A percentile compares a stretch with the other conserved stretches of the same genome.
Evolutionary conservation across 495 filamentous ascomycete genomes (phyloP).

Genomic region (Tetracladium marchalianum): DNA sequence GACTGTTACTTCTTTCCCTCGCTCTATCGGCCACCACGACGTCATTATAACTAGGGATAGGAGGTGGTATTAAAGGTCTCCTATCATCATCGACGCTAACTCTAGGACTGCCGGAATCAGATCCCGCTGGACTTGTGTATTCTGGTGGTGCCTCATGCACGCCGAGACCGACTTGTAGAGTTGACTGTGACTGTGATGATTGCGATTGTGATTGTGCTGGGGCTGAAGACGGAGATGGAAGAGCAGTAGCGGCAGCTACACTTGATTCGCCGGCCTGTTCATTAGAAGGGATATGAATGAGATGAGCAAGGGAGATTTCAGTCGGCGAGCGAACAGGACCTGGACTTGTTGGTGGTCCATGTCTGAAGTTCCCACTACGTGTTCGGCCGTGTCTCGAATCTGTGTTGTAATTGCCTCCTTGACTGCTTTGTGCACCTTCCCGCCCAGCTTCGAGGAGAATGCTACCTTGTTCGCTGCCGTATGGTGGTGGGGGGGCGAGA

Average conservation of each 20-base stretch:
- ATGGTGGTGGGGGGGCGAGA: constrained; percentile 89
- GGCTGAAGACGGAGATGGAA: not conserved
- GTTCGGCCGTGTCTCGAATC: constrained; percentile 40
- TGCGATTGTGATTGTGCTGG: no score
- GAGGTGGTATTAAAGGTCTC: constrained; percentile 34
- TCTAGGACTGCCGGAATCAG: constrained; percentile 38
- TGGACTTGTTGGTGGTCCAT: constrained; percentile 69
- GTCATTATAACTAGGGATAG: constrained; percentile 59
- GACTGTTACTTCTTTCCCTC: constrained; percentile 12
- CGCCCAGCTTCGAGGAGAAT: constrained; percentile 85
- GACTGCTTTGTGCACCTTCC: constrained; percentile 46
- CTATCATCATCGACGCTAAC: constrained; percentile 30
- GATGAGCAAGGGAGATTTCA: constrained; percentile 81
- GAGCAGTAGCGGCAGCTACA: constrained; percentile 22
- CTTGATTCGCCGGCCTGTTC: constrained; percentile 72
- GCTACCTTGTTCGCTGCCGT: constrained; percentile 91
- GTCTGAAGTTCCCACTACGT: constrained; percentile 49
- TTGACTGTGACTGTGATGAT: constrained; percentile 5
- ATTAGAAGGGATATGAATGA: constrained; percentile 59
- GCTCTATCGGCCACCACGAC: constrained; percentile 35
- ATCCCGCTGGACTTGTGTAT: constrained; percentile 60
- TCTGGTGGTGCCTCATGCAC: constrained; percentile 50
- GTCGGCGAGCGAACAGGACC: constrained; percentile 89
- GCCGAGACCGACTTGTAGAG: constrained; percentile 9
- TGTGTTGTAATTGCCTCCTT: constrained; percentile 42